A percentile compares a stretch with the other conserved stretches of the same genome.
phyloP scores from a whole-genome alignment of 257 asterid genomes.

The Eucommia ulmoides region DNA sequence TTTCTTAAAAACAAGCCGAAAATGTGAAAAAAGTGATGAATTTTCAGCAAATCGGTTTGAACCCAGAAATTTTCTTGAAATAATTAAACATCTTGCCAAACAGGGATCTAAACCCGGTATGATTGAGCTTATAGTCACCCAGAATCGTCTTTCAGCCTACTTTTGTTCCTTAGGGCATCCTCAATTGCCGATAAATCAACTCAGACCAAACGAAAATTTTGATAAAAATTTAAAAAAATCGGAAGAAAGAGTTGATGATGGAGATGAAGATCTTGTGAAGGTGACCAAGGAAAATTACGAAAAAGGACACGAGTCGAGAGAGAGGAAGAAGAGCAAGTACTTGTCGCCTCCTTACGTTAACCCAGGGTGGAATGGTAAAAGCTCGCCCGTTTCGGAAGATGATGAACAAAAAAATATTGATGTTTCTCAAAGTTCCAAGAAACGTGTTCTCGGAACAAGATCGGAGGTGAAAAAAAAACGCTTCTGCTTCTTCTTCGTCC shows the following conservation, averaged over 20 bases:
- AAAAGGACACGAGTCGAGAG: constrained; percentile 33
- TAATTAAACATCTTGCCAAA: constrained; percentile 31
- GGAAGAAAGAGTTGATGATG: constrained; percentile 16
- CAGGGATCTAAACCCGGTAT: constrained; percentile 22
- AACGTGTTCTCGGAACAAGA: too few relatives aligned
- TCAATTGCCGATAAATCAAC: constrained; percentile 47
- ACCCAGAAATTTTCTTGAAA: constrained; percentile 29
- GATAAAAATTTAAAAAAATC: too few relatives aligned
- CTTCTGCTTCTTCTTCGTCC: constrained; percentile 31
- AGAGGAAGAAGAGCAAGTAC: constrained; percentile 76
- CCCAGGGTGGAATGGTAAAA: constrained; percentile 14
- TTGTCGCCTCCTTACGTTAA: constrained; percentile 63
- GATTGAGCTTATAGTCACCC: constrained; percentile 30
- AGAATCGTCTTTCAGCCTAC: constrained; percentile 46
- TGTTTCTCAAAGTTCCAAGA: too few relatives aligned
- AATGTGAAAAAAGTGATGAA: constrained; percentile 11
- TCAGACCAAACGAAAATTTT: constrained; percentile 28
- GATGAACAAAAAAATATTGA: too few relatives aligned
- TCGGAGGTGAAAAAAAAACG: too few relatives aligned
- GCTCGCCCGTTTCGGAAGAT: constrained; percentile 15
- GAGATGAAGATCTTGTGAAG: constrained; percentile 4
- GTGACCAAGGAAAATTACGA: constrained; percentile 11
- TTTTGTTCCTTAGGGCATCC: constrained; percentile 55
- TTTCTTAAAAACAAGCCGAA: constrained; percentile 25
- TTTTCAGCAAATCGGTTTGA: constrained; percentile 22